phyloP scores from a whole-genome alignment of 1,284 basidiomycete species.

The Irpex sp. region DNA sequence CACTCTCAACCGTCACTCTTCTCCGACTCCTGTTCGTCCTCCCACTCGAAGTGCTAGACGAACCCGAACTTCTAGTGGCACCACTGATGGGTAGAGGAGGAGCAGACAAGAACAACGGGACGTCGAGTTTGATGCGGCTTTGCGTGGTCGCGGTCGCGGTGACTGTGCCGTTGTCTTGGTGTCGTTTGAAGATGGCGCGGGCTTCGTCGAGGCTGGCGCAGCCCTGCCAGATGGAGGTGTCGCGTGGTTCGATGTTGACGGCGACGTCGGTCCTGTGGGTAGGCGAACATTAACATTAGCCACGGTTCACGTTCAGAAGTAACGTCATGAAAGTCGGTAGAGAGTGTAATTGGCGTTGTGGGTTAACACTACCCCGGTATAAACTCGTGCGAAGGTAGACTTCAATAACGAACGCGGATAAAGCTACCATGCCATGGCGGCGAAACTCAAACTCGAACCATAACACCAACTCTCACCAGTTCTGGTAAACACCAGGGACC shows the following conservation, averaged over 20 bases:
- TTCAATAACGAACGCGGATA: not conserved
- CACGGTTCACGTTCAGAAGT: not conserved
- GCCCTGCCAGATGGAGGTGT: not conserved
- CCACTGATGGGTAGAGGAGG: not conserved
- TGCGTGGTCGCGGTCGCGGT: not conserved
- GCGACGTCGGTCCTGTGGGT: conserved; percentile 1
- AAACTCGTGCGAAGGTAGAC: not conserved
- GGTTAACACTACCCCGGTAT: too few relatives aligned
- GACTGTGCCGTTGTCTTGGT: not conserved
- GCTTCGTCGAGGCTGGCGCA: conserved; percentile 6
- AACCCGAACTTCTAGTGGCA: not conserved
- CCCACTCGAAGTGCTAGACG: not conserved
- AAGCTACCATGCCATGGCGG: not conserved
- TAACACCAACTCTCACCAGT: conserved; percentile 34
- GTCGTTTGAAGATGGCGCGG: not conserved
- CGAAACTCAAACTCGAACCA: not conserved
- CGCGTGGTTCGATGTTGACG: not conserved
- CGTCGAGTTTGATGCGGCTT: not conserved
- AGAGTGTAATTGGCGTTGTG: too few relatives aligned
- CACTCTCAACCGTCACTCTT: not conserved
- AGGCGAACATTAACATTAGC: not conserved
- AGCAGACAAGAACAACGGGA: not conserved
- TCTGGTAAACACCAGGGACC: conserved; percentile 40
- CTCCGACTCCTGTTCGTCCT: not conserved
- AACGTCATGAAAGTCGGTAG: not conserved